Conservation (phyloP, 495 filamentous ascomycete species). For the Lepraria neglecta region DNA sequence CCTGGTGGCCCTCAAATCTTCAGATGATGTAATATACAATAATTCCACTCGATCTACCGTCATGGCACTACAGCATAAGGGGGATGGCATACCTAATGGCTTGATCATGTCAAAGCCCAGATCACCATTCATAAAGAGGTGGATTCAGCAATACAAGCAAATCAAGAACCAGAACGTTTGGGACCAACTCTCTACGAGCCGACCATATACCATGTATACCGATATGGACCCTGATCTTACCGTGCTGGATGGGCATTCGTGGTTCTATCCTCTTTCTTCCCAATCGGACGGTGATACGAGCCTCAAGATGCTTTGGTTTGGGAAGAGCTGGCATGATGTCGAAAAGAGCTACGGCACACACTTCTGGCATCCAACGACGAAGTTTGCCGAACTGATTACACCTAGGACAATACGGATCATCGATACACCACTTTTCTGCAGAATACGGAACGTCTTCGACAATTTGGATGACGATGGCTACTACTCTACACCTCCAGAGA, state of each 20-base stretch:
- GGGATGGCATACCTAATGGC: slow-evolving; percentile 14
- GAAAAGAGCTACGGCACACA: slow-evolving; percentile 15
- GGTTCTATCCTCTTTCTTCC: slow-evolving; percentile 16
- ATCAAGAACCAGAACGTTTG: slow-evolving; percentile 1
- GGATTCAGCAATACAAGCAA: slow-evolving; percentile 12
- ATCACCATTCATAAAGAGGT: slow-evolving; percentile 11
- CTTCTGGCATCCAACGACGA: slow-evolving; percentile 14
- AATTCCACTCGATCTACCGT: slow-evolving; percentile 1
- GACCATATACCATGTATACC: slow-evolving; percentile 3
- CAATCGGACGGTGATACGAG: slow-evolving; percentile 9
- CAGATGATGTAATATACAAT: slow-evolving; percentile 8
- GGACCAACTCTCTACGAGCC: slow-evolving; percentile 11
- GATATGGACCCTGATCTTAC: slow-evolving; percentile 12
- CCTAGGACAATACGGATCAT: slow-evolving; percentile 3
- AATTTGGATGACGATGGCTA: slow-evolving; percentile 5
- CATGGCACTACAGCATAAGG: slow-evolving; percentile 10
- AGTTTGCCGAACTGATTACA: slow-evolving; percentile 8
- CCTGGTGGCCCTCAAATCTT: slow-evolving; percentile 11
- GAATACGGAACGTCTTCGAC: slow-evolving; percentile 10
- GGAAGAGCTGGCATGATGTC: slow-evolving; percentile 19
- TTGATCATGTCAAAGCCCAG: slow-evolving; percentile 18
- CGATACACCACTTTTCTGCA: slow-evolving; percentile 17
- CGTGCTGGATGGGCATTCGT: slow-evolving; percentile 12
- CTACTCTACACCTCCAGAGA: not conserved
- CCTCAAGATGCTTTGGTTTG: slow-evolving; percentile 18